Percentiles rank a stretch among this genome's conserved stretches.
Conservation (phyloP, 2,329 filamentous ascomycete genomes). For the Botryotinia globosa region DNA sequence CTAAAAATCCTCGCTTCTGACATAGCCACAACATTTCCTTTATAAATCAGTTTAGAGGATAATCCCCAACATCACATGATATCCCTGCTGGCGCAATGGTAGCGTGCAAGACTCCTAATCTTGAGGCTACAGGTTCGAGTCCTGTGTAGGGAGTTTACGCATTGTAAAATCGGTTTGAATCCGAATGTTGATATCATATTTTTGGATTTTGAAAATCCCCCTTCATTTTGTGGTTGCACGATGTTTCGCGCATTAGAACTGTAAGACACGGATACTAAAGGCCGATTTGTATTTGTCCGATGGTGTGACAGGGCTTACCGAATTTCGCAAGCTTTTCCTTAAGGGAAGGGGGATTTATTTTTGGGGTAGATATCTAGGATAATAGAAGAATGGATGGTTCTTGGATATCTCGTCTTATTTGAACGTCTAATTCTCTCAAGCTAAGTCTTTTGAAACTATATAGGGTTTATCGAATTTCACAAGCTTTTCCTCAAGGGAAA, state of each 20-base stretch:
- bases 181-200: neutral
- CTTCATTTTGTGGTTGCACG: too few relatives aligned
- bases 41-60: fast-evolving
- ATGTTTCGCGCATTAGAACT: neutral
- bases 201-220: neutral
- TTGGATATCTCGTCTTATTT: neutral
- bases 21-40: neutral
- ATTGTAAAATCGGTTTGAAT: neutral
- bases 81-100: constrained; percentile 18
- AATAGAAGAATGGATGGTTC: neutral
- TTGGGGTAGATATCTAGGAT: neutral
- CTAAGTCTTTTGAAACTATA: neutral
- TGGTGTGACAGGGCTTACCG: neutral
- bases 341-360: neutral
- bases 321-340: neutral
- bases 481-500: neutral
- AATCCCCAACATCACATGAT: neutral
- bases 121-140: constrained; percentile 18
- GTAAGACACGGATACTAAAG: neutral
- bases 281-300: neutral
- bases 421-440: neutral
- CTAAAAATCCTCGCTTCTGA: neutral
- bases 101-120: constrained; percentile 19
- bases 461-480: neutral
- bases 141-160: constrained; percentile 15